phyloP scores from a whole-genome alignment of 176 grass and related monocot species.

The Zoysia japonica region DNA sequence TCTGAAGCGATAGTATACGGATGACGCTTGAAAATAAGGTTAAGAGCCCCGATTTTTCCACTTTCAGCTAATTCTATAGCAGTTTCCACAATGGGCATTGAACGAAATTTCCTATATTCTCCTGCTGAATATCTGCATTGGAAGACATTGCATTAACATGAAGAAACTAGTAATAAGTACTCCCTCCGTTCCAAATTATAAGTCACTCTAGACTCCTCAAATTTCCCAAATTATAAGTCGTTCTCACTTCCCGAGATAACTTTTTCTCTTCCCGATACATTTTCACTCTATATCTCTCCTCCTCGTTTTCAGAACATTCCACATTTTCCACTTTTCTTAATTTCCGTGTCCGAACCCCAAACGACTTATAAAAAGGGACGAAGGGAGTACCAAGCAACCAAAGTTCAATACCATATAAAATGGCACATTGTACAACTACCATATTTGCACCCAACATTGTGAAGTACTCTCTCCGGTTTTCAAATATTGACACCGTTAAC shows the following conservation, averaged over 20 bases:
- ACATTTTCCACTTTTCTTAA: too few species aligned
- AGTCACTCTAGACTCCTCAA: too few species aligned
- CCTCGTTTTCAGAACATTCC: too few species aligned
- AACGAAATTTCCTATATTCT: conserved; percentile 84
- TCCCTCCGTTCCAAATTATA: too few species aligned
- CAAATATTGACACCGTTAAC: too few species aligned
- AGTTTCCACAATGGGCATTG: conserved; percentile 58
- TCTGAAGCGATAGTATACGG: conserved; percentile 75
- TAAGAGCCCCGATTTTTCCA: conserved; percentile 94
- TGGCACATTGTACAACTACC: background rate
- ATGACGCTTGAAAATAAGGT: conserved; percentile 95
- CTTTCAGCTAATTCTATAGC: conserved; percentile 83
- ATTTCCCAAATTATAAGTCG: too few species aligned
- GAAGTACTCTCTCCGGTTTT: conserved; percentile 1
- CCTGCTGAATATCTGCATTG: conserved; percentile 67
- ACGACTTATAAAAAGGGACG: too few species aligned
- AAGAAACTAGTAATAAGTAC: conserved; percentile 26
- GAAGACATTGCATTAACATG: conserved; percentile 38
- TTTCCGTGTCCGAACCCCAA: too few species aligned
- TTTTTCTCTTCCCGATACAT: too few species aligned
- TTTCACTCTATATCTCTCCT: too few species aligned
- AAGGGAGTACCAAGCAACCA: background rate
- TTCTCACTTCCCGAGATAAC: too few species aligned
- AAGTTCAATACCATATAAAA: background rate
- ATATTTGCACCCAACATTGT: conserved; percentile 10